These are phyloP conservation scores for Phylloboletellus chloephorus DNA, from an alignment of 1,284 basidiomycete genomes.

Conservation along the genomic window DNA sequence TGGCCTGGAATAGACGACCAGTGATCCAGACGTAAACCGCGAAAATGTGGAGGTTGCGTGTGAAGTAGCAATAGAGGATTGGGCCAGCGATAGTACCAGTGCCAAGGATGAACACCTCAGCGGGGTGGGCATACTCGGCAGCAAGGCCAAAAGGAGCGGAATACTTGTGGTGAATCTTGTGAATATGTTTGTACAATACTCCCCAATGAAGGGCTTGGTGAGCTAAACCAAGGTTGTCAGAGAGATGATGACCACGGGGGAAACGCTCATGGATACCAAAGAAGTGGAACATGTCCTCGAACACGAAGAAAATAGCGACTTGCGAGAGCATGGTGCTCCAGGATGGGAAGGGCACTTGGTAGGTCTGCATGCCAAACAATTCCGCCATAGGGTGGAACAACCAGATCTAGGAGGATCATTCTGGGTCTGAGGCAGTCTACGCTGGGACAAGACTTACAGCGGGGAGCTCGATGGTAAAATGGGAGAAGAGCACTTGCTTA, in stretches of 20 bases:
- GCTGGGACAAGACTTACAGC: constrained; percentile 46
- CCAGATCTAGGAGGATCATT: constrained; percentile 65
- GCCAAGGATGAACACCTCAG: constrained; percentile 88
- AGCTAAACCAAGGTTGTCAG: constrained; percentile 41
- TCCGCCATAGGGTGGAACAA: constrained; percentile 95
- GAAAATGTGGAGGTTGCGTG: constrained; percentile 77
- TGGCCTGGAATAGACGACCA: constrained; percentile 93
- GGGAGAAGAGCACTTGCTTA: constrained; percentile 89
- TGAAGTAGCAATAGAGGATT: constrained; percentile 76
- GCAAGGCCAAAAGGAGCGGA: constrained; percentile 96
- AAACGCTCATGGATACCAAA: constrained; percentile 42
- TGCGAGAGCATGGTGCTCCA: constrained; percentile 71
- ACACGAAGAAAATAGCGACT: constrained; percentile 88
- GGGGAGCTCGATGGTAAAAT: constrained; percentile 95
- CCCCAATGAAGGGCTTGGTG: constrained; percentile 91
- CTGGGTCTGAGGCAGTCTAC: not conserved
- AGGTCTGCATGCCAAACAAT: constrained; percentile 85
- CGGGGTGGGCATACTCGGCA: constrained; percentile 95
- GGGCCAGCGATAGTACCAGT: constrained; percentile 87
- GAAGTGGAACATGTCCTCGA: constrained; percentile 94
- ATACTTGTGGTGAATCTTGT: constrained; percentile 98
- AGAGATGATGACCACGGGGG: fast-evolving
- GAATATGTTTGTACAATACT: constrained; percentile 92
- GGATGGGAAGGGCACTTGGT: constrained; percentile 87
- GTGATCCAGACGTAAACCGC: constrained; percentile 95